Evolutionary conservation across 1,284 basidiomycete species (phyloP).

Genomic region (Irpex rosettiformis): DNA sequence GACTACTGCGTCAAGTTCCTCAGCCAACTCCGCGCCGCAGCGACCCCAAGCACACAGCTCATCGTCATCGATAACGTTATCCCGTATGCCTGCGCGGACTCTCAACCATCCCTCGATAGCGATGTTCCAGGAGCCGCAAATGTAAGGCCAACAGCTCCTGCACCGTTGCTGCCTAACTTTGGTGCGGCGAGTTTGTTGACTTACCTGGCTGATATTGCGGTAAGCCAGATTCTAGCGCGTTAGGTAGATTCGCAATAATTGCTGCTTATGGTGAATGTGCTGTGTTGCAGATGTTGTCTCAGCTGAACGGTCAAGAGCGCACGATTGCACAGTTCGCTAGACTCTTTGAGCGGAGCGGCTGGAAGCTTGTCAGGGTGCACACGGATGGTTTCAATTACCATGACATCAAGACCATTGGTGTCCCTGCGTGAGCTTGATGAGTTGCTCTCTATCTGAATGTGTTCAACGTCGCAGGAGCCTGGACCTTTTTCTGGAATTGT

Average conservation of each 20-base stretch:
- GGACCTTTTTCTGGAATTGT: too few species aligned
- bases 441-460: too few species aligned
- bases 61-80: conserved; percentile 11
- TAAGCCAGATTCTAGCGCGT: neutral
- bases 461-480: too few species aligned
- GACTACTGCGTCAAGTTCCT: conserved; percentile 27
- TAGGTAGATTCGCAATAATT: too few species aligned
- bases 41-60: conserved; percentile 5
- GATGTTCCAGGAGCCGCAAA: conserved; percentile 12
- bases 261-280: neutral
- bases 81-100: conserved; percentile 10
- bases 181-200: conserved; percentile 8
- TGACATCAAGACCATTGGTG: too few species aligned
- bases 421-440: too few species aligned
- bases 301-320: conserved; percentile 2
- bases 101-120: neutral
- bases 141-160: conserved; percentile 7
- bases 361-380: conserved; percentile 5
- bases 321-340: neutral
- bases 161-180: conserved; percentile 18
- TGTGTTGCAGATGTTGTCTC: neutral
- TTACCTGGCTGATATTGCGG: conserved; percentile 11
- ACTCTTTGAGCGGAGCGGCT: conserved; percentile 2
- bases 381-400: neutral
- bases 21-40: conserved; percentile 23